Conservation (phyloP, 345 rosid genomes). For the Ailanthus altissimus region DNA sequence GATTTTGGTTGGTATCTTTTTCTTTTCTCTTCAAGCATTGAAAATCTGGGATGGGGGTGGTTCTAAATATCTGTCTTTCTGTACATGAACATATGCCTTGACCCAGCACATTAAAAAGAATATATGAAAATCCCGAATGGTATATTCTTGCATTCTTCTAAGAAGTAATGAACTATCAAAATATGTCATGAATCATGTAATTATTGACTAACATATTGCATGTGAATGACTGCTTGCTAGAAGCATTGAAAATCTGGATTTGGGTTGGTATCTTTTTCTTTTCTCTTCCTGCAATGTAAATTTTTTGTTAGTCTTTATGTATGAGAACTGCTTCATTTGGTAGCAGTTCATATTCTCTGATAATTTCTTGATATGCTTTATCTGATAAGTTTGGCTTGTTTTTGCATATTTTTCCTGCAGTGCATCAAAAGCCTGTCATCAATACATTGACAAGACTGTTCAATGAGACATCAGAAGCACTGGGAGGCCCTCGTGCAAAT, state of each 20-base stretch:
- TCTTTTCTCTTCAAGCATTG: background rate
- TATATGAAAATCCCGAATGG: background rate
- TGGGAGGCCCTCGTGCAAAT: constrained; percentile 93
- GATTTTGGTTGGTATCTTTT: background rate
- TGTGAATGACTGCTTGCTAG: background rate
- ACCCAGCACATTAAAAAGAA: background rate
- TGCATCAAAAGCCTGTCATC: constrained; percentile 70
- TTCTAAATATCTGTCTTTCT: background rate
- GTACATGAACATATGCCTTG: background rate
- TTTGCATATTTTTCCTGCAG: constrained; percentile 47
- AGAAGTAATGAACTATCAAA: background rate
- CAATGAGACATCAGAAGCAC: constrained; percentile 90
- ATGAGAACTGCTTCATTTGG: background rate
- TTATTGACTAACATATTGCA: background rate
- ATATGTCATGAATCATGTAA: background rate
- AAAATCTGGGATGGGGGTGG: background rate
- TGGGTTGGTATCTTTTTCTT: background rate
- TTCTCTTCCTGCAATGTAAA: background rate
- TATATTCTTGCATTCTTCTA: background rate
- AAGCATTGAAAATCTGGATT: background rate
- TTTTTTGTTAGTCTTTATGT: background rate
- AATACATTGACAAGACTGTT: constrained; percentile 85
- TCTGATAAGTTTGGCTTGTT: background rate
- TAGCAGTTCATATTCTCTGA: background rate
- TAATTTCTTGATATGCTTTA: background rate